phyloP scores from a whole-genome alignment of 2,329 filamentous ascomycete species.

The Fusarium agapanthi region DNA sequence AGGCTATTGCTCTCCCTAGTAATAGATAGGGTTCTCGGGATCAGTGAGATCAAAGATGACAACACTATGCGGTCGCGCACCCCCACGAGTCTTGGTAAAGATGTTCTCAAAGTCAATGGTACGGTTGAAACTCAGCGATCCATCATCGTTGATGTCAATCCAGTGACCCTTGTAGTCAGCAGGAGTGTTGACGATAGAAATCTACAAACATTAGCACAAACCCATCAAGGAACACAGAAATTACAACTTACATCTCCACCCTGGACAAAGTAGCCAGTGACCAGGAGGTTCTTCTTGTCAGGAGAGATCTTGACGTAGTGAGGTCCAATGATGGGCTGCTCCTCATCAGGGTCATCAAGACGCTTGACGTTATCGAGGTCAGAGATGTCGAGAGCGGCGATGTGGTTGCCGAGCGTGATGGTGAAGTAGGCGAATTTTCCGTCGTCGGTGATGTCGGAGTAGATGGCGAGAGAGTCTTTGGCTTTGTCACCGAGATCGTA shows the following conservation, averaged over 20 bases:
- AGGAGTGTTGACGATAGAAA: conserved; percentile 68
- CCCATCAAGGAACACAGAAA: accelerated
- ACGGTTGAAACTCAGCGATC: conserved; percentile 66
- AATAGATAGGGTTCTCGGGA: conserved; percentile 60
- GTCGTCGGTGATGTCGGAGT: conserved; percentile 67
- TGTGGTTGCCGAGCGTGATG: conserved; percentile 68
- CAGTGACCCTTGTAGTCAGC: conserved; percentile 70
- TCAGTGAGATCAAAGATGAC: conserved; percentile 67
- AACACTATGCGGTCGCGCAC: conserved; percentile 64
- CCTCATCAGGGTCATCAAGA: conserved; percentile 66
- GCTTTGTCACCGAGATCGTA: conserved; percentile 66
- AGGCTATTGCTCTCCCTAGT: too few species aligned
- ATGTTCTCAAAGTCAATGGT: conserved; percentile 64
- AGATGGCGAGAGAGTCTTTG: conserved; percentile 65
- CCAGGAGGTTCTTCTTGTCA: conserved; percentile 70
- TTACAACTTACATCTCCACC: conserved; percentile 56
- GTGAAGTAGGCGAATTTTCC: conserved; percentile 68
- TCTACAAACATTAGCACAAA: conserved; percentile 38
- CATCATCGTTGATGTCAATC: conserved; percentile 65
- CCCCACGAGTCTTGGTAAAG: conserved; percentile 61
- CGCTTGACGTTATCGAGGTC: conserved; percentile 68
- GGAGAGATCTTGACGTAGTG: conserved; percentile 72
- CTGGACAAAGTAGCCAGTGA: conserved; percentile 74
- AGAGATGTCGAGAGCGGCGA: conserved; percentile 48
- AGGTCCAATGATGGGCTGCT: conserved; percentile 67